Percentiles rank a stretch among this genome's conserved stretches.
These are phyloP conservation scores for Brassica napus DNA, from an alignment of 345 rosid species.

Conservation along the genomic window DNA sequence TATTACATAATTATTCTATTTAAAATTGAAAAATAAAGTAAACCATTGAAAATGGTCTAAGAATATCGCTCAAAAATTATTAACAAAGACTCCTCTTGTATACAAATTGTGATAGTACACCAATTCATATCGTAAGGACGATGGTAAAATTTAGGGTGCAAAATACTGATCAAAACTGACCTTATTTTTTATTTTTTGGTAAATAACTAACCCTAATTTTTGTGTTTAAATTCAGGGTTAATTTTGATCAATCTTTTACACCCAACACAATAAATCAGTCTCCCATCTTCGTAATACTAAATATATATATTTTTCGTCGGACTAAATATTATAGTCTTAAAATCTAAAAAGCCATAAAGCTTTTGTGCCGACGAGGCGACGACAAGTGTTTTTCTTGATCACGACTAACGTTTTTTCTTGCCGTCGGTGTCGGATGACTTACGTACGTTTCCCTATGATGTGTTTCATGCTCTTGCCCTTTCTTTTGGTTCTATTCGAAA, in stretches of 20 bases:
- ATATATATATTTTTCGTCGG: too few relatives aligned
- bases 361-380: background rate
- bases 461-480: background rate
- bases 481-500: background rate
- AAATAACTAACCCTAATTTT: background rate
- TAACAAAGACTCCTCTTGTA: background rate
- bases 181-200: background rate
- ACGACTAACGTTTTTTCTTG: background rate
- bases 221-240: background rate
- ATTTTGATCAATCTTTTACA: background rate
- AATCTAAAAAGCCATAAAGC: background rate
- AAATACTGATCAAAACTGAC: background rate
- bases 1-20: too few relatives aligned
- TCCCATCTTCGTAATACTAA: background rate
- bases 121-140: background rate
- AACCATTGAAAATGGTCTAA: too few relatives aligned
- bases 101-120: background rate
- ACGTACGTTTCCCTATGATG: background rate
- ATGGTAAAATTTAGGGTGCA: background rate
- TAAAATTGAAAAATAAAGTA: too few relatives aligned
- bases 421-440: background rate
- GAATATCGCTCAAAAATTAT: too few relatives aligned
- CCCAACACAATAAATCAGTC: background rate
- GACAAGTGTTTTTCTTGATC: background rate
- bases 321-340: background rate